A percentile compares a stretch with the other conserved stretches of the same genome.
phyloP scores from a whole-genome alignment of 2,329 filamentous ascomycete genomes.

The Capronia coronata region DNA sequence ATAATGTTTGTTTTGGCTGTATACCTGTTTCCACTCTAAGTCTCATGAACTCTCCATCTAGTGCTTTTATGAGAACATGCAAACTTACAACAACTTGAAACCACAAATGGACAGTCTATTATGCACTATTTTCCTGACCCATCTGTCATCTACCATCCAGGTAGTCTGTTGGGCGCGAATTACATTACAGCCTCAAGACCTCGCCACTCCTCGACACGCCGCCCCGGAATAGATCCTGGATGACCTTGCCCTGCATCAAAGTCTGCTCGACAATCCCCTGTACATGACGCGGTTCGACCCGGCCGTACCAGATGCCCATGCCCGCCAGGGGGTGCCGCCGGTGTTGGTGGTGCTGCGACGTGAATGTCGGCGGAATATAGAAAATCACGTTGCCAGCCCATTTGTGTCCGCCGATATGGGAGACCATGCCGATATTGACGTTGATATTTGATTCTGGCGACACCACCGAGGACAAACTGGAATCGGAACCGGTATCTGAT shows the following conservation, averaged over 20 bases:
- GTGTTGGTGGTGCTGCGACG: not conserved
- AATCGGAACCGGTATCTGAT: too few species aligned
- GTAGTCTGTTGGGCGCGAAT: too few species aligned
- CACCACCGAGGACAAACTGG: too few species aligned
- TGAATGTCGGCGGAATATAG: constrained; percentile 46
- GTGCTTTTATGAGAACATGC: too few species aligned
- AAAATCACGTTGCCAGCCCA: constrained; percentile 87
- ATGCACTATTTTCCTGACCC: too few species aligned
- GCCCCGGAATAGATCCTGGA: constrained; percentile 72
- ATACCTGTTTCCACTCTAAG: too few species aligned
- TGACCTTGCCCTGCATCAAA: constrained; percentile 77
- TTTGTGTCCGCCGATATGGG: constrained; percentile 88
- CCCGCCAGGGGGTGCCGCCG: constrained; percentile 22
- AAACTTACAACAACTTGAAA: too few species aligned
- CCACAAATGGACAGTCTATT: too few species aligned
- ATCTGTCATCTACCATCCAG: too few species aligned
- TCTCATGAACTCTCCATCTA: too few species aligned
- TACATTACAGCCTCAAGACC: constrained; percentile 71
- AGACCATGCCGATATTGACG: constrained; percentile 48
- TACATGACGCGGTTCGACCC: constrained; percentile 77
- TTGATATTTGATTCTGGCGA: too few species aligned
- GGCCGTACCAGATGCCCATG: constrained; percentile 72
- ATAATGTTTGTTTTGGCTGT: too few species aligned
- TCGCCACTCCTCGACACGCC: constrained; percentile 73
- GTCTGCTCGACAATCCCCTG: constrained; percentile 84